A percentile compares a stretch with the other conserved stretches of the same genome.
These are phyloP conservation scores for Phytophthora pluvialis DNA, from an alignment of 352 stramenopile genomes.

Conservation along the genomic window DNA sequence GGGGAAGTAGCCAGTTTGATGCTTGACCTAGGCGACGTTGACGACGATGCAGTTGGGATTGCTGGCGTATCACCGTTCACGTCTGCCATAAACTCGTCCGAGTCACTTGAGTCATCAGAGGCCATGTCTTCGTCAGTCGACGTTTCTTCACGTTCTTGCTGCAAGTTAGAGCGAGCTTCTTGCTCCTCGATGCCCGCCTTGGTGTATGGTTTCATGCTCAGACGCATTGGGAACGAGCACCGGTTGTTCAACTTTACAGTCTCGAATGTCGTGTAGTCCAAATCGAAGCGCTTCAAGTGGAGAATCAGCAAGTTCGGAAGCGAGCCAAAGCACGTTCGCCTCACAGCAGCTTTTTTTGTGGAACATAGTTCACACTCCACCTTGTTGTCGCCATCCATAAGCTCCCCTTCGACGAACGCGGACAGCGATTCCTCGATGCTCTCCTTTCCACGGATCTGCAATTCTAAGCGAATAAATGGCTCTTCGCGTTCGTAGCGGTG, in stretches of 20 bases:
- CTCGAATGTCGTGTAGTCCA: constrained; percentile 99
- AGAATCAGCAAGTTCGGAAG: constrained; percentile 98
- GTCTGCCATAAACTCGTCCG: constrained; percentile 70
- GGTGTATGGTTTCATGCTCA: constrained; percentile 99
- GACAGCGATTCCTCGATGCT: constrained; percentile 97
- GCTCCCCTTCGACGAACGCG: constrained; percentile 97
- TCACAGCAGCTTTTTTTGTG: constrained; percentile 97
- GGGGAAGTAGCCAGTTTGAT: constrained; percentile 30
- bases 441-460: constrained; percentile 98
- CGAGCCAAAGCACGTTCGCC: constrained; percentile 94
- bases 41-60: constrained; percentile 20
- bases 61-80: constrained; percentile 41
- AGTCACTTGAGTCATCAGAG: constrained; percentile 56
- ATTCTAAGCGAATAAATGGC: constrained; percentile 97
- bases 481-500: constrained; percentile 97
- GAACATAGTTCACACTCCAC: constrained; percentile 97
- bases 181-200: constrained; percentile 96
- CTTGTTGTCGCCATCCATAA: constrained; percentile 99
- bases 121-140: constrained; percentile 60
- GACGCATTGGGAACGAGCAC: constrained; percentile 96
- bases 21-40: constrained; percentile 35
- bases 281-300: constrained; percentile 99
- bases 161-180: constrained; percentile 56
- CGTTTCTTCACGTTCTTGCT: constrained; percentile 48
- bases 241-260: constrained; percentile 99